Evolutionary conservation across 495 filamentous ascomycete genomes (phyloP), one percentile per base, ranked within the genome.

Genomic region (Aspergillus kassunensis): DNA sequence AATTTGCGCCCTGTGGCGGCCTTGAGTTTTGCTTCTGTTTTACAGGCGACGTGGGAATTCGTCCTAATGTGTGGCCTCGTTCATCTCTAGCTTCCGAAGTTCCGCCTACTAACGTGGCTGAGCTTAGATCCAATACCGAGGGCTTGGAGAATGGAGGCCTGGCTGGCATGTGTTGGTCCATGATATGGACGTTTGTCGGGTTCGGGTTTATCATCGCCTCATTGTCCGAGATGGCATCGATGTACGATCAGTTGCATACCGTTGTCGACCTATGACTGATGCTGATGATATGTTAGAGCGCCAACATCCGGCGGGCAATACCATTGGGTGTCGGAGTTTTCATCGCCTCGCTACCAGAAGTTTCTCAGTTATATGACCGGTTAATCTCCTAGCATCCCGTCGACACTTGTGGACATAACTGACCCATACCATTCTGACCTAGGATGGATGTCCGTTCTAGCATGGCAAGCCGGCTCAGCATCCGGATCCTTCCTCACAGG

Each of bases 1-100:
- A 75, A 73, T 39, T 75, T 76, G 54, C 63, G 66, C 8, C 75
- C 75, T 29, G 56, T 73, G 6, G 73, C 76, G 0, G 76, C 76
- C 12, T 53, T 78, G 8, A 70, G 72, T 7, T 78, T 77, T 54
- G 70, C 70, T 19, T 73, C 70, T 13, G 74, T 73, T 1, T 53
- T 79, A 23, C 73, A 77, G 62, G 68, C 70, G 5, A 74, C 71
- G 13, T 79, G 75, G 75, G 75, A 79, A 45, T 72, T 67, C 12
- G 66, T 73, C 35, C 44, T 73, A 23, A 63, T 72, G 57, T 58
- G 20, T 15, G 47, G 30, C 30, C 12, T 6, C 10, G 4, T 27
- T 41, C 6, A 35, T n/a, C 9, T 23, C 27, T 34, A 27, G 24
- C 24, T 12, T 5, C n/a, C n/a, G n/a, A 36, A 30, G 4, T 20